Conservation (phyloP, 2,329 filamentous ascomycete genomes). For the Escovopsis weberi region DNA sequence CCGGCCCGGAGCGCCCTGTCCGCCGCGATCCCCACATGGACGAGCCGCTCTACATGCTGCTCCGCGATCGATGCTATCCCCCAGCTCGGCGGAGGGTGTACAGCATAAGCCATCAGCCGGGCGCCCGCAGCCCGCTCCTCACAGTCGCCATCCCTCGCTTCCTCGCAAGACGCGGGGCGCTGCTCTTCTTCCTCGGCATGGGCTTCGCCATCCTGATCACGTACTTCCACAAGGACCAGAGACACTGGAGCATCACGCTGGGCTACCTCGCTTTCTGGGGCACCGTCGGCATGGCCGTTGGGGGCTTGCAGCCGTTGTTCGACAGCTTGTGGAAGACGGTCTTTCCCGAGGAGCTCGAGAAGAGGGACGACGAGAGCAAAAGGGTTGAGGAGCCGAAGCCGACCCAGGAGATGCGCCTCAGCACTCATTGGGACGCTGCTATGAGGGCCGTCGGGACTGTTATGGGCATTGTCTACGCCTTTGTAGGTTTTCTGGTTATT, state of each 20-base stretch:
- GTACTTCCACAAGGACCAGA: constrained; percentile 57
- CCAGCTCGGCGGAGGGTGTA: constrained; percentile 22
- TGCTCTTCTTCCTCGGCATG: constrained; percentile 68
- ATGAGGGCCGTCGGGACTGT: constrained; percentile 45
- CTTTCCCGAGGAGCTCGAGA: constrained; percentile 20
- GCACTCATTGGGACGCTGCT: constrained; percentile 58
- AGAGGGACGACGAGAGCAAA: constrained; percentile 13
- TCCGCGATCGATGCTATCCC: constrained; percentile 24
- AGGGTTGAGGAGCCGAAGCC: too few relatives aligned
- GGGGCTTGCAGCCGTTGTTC: constrained; percentile 69
- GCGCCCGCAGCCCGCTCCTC: constrained; percentile 12
- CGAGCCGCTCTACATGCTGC: constrained; percentile 29
- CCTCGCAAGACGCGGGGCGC: constrained; percentile 38
- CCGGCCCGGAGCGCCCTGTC: constrained; percentile 56
- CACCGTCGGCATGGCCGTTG: constrained; percentile 58
- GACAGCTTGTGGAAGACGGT: constrained; percentile 58
- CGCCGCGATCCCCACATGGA: constrained; percentile 26
- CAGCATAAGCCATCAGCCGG: constrained; percentile 12
- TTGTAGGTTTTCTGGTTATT: constrained; percentile 45
- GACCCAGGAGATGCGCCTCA: constrained; percentile 15
- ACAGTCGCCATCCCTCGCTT: constrained; percentile 23
- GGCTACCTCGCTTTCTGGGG: constrained; percentile 72
- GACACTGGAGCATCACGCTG: constrained; percentile 45
- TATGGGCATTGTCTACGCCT: constrained; percentile 49
- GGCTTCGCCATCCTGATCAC: constrained; percentile 72